phyloP scores from a whole-genome alignment of 441 rosid genomes.

The Erodium chrysanthum region DNA sequence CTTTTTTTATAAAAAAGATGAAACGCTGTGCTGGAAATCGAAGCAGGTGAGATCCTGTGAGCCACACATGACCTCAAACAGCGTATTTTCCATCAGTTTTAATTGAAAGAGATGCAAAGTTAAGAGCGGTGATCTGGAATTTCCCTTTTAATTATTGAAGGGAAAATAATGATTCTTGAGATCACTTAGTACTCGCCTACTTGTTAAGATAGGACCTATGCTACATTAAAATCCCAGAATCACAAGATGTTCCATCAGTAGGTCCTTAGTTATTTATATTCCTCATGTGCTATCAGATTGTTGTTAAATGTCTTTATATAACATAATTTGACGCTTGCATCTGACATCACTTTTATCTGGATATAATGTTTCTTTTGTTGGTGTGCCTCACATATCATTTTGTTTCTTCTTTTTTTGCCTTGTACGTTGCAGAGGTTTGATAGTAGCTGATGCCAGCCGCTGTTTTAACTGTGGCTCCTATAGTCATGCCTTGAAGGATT shows the following conservation, averaged over 20 bases:
- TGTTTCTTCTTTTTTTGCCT: slow-evolving; percentile 12
- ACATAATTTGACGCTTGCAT: not conserved
- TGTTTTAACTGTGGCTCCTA: slow-evolving; percentile 95
- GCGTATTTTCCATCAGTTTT: too few species aligned
- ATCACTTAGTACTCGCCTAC: not conserved
- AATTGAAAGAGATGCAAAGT: too few species aligned
- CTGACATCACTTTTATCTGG: not conserved
- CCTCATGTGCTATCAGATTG: not conserved
- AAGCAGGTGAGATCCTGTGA: too few species aligned
- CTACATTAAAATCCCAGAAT: not conserved
- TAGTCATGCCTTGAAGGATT: slow-evolving; percentile 74
- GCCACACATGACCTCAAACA: too few species aligned
- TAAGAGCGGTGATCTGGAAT: too few species aligned
- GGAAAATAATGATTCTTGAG: not conserved
- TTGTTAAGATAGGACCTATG: not conserved
- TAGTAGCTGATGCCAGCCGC: slow-evolving; percentile 63
- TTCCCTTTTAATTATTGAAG: not conserved
- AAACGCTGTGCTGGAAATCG: too few species aligned
- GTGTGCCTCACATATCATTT: not conserved
- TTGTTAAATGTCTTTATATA: not conserved
- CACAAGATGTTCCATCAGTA: not conserved
- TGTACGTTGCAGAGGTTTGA: slow-evolving; percentile 49
- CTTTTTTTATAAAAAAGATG: too few species aligned
- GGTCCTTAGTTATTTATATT: not conserved
- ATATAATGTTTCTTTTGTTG: not conserved